Evolutionary conservation across 2,329 filamentous ascomycete species (phyloP), one percentile per base, ranked within the genome.

Genomic region (Hirsutella minnesotensis): DNA sequence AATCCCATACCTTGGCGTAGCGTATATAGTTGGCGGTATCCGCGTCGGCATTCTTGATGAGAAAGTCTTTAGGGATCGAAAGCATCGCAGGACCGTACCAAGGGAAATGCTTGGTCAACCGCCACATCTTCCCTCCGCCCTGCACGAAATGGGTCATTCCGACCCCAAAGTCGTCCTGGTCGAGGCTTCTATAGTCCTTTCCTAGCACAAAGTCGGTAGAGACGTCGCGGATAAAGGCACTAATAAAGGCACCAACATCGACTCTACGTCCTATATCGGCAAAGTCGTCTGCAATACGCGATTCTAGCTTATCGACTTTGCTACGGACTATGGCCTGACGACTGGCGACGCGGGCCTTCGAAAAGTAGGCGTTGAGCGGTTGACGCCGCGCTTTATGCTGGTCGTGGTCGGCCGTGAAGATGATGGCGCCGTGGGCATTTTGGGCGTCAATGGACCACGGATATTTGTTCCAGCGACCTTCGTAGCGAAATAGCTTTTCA

Each of bases 381-480:
- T 13, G 15, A 19, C 52, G 46, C 2, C 52, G 46, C 9, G 34
- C 30, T 8, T 42, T 43, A 19, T 53, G 52, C 7, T 44, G 38
- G 38, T 53, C 48, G 30, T 54, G 50, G 29, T 42, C 40, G 8
- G 46, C 10, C 0, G 53, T 51, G 7, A 44, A 45, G 29, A 51
- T 35, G 12, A 27, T 15, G 19, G 29, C 46, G 21, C 41, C 36
- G 38, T 45, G 15, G 40, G 33, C 19, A 42, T 29, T 40, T 29
- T 35, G 29, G 21, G n/a, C 36, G 31, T 4, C 27, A 22, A 12
- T 12, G 41, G 38, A 16, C 31, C 31, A 34, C 19, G 19, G 37
- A 42, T 47, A 45, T 20, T 41, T 40, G 40, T 41, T 36, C 29
- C 18, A 20, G 10, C 27, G 38, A 20, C 38, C 38, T 16, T 39